Evolutionary conservation across 371 early-diverging fungal species (phyloP), one percentile per base, ranked within the genome.

Genomic region (Parasitella parasitica): DNA sequence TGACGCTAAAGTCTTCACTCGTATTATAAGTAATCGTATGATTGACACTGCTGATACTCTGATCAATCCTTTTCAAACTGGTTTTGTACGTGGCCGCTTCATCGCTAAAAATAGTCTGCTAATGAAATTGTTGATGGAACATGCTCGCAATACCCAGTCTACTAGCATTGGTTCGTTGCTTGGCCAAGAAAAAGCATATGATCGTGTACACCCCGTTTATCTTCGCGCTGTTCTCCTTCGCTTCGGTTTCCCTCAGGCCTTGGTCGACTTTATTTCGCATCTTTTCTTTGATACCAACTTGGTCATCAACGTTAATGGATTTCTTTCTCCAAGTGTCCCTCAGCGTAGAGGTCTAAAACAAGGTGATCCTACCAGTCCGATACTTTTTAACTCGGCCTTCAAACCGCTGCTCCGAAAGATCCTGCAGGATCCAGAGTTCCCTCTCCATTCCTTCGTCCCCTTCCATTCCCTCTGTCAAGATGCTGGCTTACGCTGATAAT

Each of bases 131-230:
- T 5, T 58, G 13, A 43, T 48, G 58, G 64, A 57, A 43, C 34
- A 54, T 13, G 53, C 54, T 8, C 28, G n/a, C 4, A 6, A 0
- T 9, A 11, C 39, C n/a, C 1, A 7, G 1, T 39, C 20, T 26
- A 5, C 51, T 8, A 0, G 27, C 20, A 43, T 50, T 53, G 63
- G 50, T 20, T 34, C 56, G 2, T 15, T 56, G 4, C 36, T 61
- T 15, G 60, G 52, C 30, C 60, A 59, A 28, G 67, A 62, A 32
- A 61, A 67, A 30, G 67, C 69, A 1, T 57, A 64, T 48, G 64
- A 63, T 38, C 52, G 66, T 0, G 43, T 69, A 1, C 64, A 69
- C 13, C 65, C 61, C 4, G 32, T n/a, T 6, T 72, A 72, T 26
- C 41, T 72, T 1, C 27, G 11, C 0, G 4, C 6, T 2, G 50